Base-by-base conservation (phyloP, 1,284 basidiomycete species). In the Gomphus bonarii region DNA sequence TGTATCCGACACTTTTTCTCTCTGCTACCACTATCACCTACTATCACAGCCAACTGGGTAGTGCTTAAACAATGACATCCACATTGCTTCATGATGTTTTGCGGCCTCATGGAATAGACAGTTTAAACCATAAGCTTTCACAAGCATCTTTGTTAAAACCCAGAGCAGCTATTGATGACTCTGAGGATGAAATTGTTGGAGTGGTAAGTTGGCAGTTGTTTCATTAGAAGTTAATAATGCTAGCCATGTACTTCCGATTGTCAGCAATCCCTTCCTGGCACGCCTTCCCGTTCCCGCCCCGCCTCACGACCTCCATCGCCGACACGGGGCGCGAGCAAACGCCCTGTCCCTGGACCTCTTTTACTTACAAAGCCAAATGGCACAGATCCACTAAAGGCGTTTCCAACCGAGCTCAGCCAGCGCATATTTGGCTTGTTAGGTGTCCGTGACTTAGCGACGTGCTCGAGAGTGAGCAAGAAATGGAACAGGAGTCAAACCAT, bases 401-500 rank as follows among this genome's bases (percentile, higher is more conserved):
- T 95, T 49, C 88, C 89, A 1, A 93, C 90, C 1, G 85, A 91
- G 61, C 64, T 93, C 11, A 82, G 84, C 0, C 90, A 93, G 63
- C 73, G 78, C 28, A 81, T 94, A 57, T 93, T 95, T 66, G 69
- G 78, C 2, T 70, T 71, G 58, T 73, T 95, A 3, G 70, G 78
- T n/a, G 72, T 88, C 42, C 70, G 70, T 55, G 81, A 89, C 55
- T 78, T 95, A 33, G 84, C 87, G 2, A 76, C 78, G 44, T 93
- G 89, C 64, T 79, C 90, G 25, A 71, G 84, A 47, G 90, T 95
- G 5, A 91, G 82, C 55, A 84, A 79, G 69, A 88, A 91, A 68
- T 95, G 91, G 91, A 79, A 77, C 60, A 84, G 82, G 69, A 91
- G 88, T 61, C 89, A 92, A 70, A 89, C 90, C 0, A 67, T 95